A percentile compares a stretch with the other conserved stretches of the same genome.
Evolutionary conservation across 495 filamentous ascomycete species (phyloP).

Genomic region (Neurospora africana): DNA sequence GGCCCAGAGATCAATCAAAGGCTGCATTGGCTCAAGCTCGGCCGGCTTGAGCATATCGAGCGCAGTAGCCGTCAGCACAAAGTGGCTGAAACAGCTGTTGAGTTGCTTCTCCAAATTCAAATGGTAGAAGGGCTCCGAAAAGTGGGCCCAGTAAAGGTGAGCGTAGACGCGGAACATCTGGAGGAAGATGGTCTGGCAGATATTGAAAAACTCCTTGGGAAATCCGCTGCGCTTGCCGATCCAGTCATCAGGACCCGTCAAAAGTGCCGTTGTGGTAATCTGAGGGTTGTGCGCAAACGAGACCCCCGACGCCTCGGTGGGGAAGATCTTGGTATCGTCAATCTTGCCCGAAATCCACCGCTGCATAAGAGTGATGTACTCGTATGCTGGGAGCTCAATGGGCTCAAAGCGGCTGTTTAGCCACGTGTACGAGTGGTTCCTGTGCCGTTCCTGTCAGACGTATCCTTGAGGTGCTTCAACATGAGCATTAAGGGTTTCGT

Average conservation of each 20-base stretch:
- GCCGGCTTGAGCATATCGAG: slow-evolving; percentile 71
- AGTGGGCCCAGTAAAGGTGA: slow-evolving; percentile 81
- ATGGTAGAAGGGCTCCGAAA: slow-evolving; percentile 72
- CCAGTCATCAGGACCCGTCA: slow-evolving; percentile 56
- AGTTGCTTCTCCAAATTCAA: slow-evolving; percentile 74
- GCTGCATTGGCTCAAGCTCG: slow-evolving; percentile 90
- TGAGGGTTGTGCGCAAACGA: slow-evolving; percentile 46
- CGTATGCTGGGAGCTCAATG: slow-evolving; percentile 62
- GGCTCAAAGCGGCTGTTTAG: slow-evolving; percentile 55
- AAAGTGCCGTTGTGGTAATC: slow-evolving; percentile 48
- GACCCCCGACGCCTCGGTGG: slow-evolving; percentile 54
- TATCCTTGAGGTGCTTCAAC: slow-evolving; percentile 5
- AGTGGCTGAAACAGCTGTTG: slow-evolving; percentile 93
- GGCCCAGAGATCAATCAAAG: slow-evolving; percentile 80
- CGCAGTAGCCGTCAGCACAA: slow-evolving; percentile 76
- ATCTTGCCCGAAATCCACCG: slow-evolving; percentile 91
- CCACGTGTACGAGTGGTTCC: slow-evolving; percentile 86
- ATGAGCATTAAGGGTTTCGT: slow-evolving; percentile 10
- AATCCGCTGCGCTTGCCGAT: slow-evolving; percentile 82
- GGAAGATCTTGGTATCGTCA: slow-evolving; percentile 75
- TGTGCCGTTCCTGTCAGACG: slow-evolving; percentile 22
- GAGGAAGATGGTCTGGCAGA: slow-evolving; percentile 83
- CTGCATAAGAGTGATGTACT: slow-evolving; percentile 87
- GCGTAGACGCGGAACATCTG: slow-evolving; percentile 97
- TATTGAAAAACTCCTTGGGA: slow-evolving; percentile 71